A percentile compares a stretch with the other conserved stretches of the same genome.
Conservation (phyloP, 768 basidiomycete species). For the Crucibulum laeve region DNA sequence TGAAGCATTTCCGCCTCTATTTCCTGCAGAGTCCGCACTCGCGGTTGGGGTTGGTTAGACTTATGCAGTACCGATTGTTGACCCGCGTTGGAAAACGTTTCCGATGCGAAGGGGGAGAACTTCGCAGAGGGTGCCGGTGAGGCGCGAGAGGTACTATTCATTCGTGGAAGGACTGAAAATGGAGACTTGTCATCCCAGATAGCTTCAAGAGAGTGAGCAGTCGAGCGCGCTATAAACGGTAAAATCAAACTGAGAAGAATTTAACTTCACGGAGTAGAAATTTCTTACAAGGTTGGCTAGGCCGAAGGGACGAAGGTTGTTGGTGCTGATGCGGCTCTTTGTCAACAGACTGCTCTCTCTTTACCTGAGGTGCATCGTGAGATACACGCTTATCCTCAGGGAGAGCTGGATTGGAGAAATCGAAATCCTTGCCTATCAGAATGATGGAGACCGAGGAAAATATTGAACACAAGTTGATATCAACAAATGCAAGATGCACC, state of each 20-base stretch:
- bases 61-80: slow-evolving; percentile 29
- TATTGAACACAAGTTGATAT: not conserved
- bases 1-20: slow-evolving; percentile 84
- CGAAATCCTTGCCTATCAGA: slow-evolving; percentile 80
- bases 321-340: slow-evolving; percentile 6
- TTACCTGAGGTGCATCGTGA: slow-evolving; percentile 15
- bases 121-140: slow-evolving; percentile 25
- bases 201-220: slow-evolving; percentile 54
- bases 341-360: slow-evolving; percentile 1
- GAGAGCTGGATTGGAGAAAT: slow-evolving; percentile 58
- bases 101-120: slow-evolving; percentile 34
- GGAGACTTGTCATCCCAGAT: slow-evolving; percentile 83
- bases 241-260: not conserved
- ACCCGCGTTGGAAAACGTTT: slow-evolving; percentile 13
- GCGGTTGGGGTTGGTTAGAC: slow-evolving; percentile 18
- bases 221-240: slow-evolving; percentile 29
- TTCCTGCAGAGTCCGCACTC: slow-evolving; percentile 67
- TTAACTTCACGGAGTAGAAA: not conserved
- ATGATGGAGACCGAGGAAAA: slow-evolving; percentile 7
- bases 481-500: slow-evolving; percentile 23
- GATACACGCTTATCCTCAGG: slow-evolving; percentile 22
- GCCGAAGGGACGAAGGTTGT: slow-evolving; percentile 13
- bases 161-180: slow-evolving; percentile 61
- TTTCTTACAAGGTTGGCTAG: slow-evolving; percentile 21
- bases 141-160: slow-evolving; percentile 44